Evolutionary conservation across 345 rosid genomes (phyloP).

Genomic region (Ricinus communis): DNA sequence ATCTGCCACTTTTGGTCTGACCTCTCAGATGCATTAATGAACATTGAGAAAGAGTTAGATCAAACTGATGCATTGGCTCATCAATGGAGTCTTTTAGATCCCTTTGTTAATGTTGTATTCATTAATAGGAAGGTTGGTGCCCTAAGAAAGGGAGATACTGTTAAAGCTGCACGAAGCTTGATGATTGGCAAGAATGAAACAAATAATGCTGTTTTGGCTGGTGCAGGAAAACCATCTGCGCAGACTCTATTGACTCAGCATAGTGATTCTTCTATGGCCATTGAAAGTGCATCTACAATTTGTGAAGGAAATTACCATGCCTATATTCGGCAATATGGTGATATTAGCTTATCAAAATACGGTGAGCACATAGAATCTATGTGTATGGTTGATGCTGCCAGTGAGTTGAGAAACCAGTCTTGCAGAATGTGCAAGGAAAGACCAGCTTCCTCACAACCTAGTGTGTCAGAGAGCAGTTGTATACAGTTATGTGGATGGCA

Average conservation of each 20-base stretch:
- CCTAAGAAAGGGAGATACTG: conserved; percentile 70
- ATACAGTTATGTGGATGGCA: conserved; percentile 26
- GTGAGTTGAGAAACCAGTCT: conserved; percentile 23
- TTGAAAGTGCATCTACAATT: conserved; percentile 44
- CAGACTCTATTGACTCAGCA: conserved; percentile 21
- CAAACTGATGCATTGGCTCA: conserved; percentile 48
- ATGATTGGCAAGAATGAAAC: conserved; percentile 25
- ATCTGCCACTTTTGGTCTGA: conserved; percentile 67
- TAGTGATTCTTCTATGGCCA: conserved; percentile 32
- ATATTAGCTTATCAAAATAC: conserved; percentile 33
- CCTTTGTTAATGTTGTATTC: conserved; percentile 77
- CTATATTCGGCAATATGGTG: conserved; percentile 39
- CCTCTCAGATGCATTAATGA: conserved; percentile 49
- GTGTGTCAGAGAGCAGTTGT: conserved; percentile 29
- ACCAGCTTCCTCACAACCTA: conserved; percentile 22
- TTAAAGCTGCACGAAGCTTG: conserved; percentile 55
- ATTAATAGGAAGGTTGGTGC: conserved; percentile 69
- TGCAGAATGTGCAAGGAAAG: conserved; percentile 23
- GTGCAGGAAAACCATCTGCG: conserved; percentile 16
- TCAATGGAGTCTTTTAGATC: conserved; percentile 77
- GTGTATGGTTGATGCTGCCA: conserved; percentile 22
- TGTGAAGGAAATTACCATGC: conserved; percentile 38
- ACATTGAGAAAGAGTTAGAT: conserved; percentile 53
- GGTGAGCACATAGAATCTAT: conserved; percentile 22
- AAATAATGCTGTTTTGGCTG: conserved; percentile 27